Base-by-base conservation (phyloP, 2,329 filamentous ascomycete species). In the Aulographum hederae region DNA sequence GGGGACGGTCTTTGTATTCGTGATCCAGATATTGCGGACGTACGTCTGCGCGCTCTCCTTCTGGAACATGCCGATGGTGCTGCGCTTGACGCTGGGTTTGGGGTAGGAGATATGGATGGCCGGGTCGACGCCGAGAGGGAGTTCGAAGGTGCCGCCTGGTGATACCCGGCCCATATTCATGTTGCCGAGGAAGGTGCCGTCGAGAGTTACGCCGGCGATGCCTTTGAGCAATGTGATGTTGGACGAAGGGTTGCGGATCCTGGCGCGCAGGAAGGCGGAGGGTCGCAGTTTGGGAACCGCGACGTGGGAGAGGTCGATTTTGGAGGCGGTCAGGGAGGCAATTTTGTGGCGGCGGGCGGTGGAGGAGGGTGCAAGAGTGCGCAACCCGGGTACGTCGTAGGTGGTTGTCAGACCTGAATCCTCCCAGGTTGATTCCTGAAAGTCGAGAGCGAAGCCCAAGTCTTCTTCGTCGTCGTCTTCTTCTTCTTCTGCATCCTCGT, bases 101-200 rank as follows among this genome's bases (percentile, higher is more conserved):
- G 62, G 57, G 43, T 75, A 75, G 10, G 48, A 48, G 16, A 75
- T 60, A 18, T 45, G 46, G 41, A 76, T 61, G 4, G 59, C 58
- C 3, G 68, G 68, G 43, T 75, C 70, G 4, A 73, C 54, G n/a
- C 71, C 71, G 0, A 76, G 54, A 30, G 56, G 56, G 2, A 76
- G 51, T 15, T 49, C 53, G 44, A 76, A 65, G 2, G 45, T 40
- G 32, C 69, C 65, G 23, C 67, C 66, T 0, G 67, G 52, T 28
- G 58, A 63, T 44, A 68, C 71, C 18, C 62, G 60, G 2, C 69
- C 66, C 20, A 75, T 52, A 1, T 45, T 53, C 2, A 63, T 60
- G 34, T 65, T 65, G 3, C 71, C 70, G 33, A 76, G 53, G 48
- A 75, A 76, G 6, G 59, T 60, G 3, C 68, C 67, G 43, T 77